Conservation (phyloP, 495 filamentous ascomycete genomes). For the Penicillium crystallinum region DNA sequence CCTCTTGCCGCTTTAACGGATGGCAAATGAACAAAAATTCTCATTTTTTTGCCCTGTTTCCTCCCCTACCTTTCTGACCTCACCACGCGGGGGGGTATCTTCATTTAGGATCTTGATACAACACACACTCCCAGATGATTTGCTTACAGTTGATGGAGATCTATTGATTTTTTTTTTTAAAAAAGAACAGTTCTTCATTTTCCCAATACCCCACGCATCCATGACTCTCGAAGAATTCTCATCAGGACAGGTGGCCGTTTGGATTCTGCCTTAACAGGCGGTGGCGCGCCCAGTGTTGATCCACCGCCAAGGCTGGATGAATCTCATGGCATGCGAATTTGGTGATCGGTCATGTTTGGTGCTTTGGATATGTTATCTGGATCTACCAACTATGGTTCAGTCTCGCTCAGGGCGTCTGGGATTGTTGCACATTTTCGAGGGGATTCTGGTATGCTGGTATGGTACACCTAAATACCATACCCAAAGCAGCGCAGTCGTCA, state of each 20-base stretch:
- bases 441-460: constrained; percentile 3
- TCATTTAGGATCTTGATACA: no score
- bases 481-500: constrained; percentile 5
- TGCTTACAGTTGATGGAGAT: no score
- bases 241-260: constrained; percentile 25
- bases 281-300: constrained; percentile 16
- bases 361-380: constrained; percentile 1
- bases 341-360: constrained; percentile 12
- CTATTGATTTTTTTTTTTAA: no score
- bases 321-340: constrained; percentile 18
- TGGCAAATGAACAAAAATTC: constrained; percentile 42
- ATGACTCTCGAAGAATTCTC: constrained; percentile 4
- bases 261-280: constrained; percentile 13
- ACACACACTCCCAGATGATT: no score
- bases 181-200: no score
- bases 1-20: constrained; percentile 39
- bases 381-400: not conserved
- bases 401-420: not conserved
- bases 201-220: no score
- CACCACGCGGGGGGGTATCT: not conserved
- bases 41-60: constrained; percentile 23
- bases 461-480: constrained; percentile 21
- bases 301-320: constrained; percentile 23
- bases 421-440: constrained; percentile 16
- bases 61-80: constrained; percentile 13